These are phyloP conservation scores for Yamadazyma aaseri DNA, from an alignment of 1,139 yeast genomes.

Conservation along the genomic window DNA sequence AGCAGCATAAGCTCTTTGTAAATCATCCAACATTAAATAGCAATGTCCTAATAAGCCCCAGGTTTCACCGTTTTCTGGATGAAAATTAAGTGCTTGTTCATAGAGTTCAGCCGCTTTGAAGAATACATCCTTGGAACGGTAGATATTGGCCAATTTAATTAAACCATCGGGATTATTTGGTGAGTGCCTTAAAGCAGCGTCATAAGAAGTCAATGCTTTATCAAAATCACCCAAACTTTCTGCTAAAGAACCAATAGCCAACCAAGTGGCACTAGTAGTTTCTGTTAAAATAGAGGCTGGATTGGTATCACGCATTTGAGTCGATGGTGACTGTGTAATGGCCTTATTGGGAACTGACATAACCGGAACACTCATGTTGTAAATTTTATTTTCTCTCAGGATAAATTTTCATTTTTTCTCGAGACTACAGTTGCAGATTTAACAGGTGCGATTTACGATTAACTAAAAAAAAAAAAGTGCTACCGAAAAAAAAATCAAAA, in stretches of 20 bases:
- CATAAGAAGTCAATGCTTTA: conserved; percentile 85
- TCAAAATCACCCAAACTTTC: conserved; percentile 88
- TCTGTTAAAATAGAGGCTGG: conserved; percentile 41
- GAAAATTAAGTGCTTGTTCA: conserved; percentile 77
- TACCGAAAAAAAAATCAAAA: no score
- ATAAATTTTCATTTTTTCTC: not conserved
- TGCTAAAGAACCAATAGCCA: conserved; percentile 87
- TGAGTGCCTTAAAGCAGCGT: conserved; percentile 82
- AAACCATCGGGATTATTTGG: conserved; percentile 85
- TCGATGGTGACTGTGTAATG: conserved; percentile 6
- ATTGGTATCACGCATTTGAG: conserved; percentile 8
- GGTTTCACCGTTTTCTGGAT: conserved; percentile 90
- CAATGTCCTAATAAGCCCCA: conserved; percentile 99
- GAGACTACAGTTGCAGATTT: not conserved
- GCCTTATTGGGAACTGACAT: conserved; percentile 3
- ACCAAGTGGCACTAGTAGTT: conserved; percentile 89
- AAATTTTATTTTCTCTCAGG: no score
- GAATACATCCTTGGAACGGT: conserved; percentile 85
- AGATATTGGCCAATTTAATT: conserved; percentile 82
- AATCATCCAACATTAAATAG: conserved; percentile 92
- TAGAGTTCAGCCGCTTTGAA: conserved; percentile 92
- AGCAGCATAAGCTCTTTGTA: conserved; percentile 93
- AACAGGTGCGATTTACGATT: not conserved
- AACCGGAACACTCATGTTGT: conserved; percentile 4
- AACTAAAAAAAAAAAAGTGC: no score